phyloP scores from a whole-genome alignment of 345 rosid genomes.

The Salix viminalis region DNA sequence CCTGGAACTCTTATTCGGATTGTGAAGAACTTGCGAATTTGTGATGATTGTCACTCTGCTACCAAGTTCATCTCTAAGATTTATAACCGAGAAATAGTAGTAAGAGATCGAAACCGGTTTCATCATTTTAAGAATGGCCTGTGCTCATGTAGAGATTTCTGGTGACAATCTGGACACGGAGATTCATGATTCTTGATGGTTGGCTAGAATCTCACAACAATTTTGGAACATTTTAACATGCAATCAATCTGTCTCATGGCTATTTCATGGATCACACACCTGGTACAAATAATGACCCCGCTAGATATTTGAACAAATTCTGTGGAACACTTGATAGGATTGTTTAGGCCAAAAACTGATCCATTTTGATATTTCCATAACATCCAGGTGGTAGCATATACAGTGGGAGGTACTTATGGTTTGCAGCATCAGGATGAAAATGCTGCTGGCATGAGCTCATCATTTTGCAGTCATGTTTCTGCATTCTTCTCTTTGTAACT shows the following conservation, averaged over 20 bases:
- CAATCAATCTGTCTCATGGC: no score
- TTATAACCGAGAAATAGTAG: conserved; percentile 30
- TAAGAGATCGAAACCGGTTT: conserved; percentile 33
- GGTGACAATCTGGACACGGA: conserved; percentile 9
- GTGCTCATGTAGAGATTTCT: conserved; percentile 37
- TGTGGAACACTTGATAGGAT: neutral
- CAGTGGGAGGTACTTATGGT: neutral
- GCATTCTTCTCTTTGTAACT: no score
- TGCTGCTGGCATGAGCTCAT: no score
- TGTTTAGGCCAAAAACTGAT: neutral
- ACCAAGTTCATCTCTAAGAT: conserved; percentile 34
- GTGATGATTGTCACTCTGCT: conserved; percentile 31
- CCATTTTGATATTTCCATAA: neutral
- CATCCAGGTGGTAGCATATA: neutral
- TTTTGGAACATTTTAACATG: neutral
- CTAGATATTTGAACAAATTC: neutral
- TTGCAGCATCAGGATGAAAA: neutral
- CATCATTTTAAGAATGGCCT: conserved; percentile 35
- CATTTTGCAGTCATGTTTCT: no score
- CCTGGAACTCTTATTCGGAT: conserved; percentile 31
- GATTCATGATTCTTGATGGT: neutral
- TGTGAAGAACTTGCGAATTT: conserved; percentile 35
- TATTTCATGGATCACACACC: neutral
- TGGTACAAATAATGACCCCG: no score
- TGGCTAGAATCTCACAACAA: neutral